Conservation (phyloP, 1,284 basidiomycete genomes). For the Cutaneotrichosporon sp. region DNA sequence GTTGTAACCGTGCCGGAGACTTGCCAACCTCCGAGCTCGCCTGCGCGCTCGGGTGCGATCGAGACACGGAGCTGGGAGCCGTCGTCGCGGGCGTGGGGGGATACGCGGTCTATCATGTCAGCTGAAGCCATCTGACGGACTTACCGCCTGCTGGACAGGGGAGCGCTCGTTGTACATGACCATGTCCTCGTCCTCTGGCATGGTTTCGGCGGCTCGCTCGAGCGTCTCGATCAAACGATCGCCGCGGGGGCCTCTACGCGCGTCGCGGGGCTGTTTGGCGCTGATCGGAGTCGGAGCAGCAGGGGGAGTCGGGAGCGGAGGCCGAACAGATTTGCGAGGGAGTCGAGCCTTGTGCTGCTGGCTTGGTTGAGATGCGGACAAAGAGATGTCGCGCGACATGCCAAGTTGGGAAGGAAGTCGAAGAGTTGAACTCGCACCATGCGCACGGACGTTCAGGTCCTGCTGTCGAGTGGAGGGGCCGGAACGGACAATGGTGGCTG, state of each 20-base stretch:
- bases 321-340: not conserved
- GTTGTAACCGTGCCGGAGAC: not conserved
- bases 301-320: not conserved
- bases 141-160: not conserved
- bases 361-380: not conserved
- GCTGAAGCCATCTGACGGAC: not conserved
- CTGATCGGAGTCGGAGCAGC: not conserved
- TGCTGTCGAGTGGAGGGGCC: not conserved
- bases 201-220: not conserved
- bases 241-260: not conserved
- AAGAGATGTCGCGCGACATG: not conserved
- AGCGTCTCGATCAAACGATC: not conserved
- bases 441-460: not conserved
- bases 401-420: not conserved
- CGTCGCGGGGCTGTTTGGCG: not conserved
- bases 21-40: not conserved
- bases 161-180: not conserved
- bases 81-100: not conserved
- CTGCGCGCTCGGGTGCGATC: too few species aligned
- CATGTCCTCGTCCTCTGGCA: not conserved
- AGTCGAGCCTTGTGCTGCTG: not conserved
- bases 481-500: not conserved
- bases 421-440: not conserved
- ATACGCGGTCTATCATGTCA: not conserved
- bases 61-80: not conserved